Evolutionary conservation across 2,329 filamentous ascomycete genomes (phyloP), one percentile per base, ranked within the genome.

Genomic region (Arthrobotrys sinensis): DNA sequence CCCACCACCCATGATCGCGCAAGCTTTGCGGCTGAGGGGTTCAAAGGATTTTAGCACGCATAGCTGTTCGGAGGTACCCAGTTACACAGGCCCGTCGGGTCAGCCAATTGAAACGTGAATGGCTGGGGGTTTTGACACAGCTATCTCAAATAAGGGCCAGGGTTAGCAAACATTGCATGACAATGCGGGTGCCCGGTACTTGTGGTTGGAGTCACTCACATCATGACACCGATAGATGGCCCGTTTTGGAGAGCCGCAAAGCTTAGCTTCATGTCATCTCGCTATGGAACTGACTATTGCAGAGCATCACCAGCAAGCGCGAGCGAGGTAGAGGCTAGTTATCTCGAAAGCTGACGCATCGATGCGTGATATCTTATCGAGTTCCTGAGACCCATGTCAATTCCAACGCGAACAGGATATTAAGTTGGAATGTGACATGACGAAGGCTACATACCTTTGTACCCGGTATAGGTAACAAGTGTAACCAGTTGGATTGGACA

Each of bases 1-100:
- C 38, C 34, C 45, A 36, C 34, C 45, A 36, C 48, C 55, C 50
- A 43, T 16, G 38, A 70, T 71, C 73, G 73, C 60, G 40, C 62
- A 78, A 43, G 66, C 73, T 71, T 65, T 77, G 73, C 66, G 75
- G 75, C 75, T 78, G 75, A 78, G 57, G 36, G 48, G 65, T 63
- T 67, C 40, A 36, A 78, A 40, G 60, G 65, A 62, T 62, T 78
- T 67, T 76, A 12, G 36, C 48, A 21, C 21, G 55, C 36, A 53
- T 46, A 55, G 28, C 50, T 21, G 50, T 62, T 71, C 57, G 60
- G 73, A 63, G 62, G 38, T 16, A 7, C 32, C 73, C 60, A 78
- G 75, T 78, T 78, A 78, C 75, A 78, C 75, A 78, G 67, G 53
- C 66, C 24, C 57, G 48, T 11, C 36, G n/a, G 36, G 67, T 52